Evolutionary conservation across 768 basidiomycete species (phyloP).

Genomic region (Xanthoconium purpureum): DNA sequence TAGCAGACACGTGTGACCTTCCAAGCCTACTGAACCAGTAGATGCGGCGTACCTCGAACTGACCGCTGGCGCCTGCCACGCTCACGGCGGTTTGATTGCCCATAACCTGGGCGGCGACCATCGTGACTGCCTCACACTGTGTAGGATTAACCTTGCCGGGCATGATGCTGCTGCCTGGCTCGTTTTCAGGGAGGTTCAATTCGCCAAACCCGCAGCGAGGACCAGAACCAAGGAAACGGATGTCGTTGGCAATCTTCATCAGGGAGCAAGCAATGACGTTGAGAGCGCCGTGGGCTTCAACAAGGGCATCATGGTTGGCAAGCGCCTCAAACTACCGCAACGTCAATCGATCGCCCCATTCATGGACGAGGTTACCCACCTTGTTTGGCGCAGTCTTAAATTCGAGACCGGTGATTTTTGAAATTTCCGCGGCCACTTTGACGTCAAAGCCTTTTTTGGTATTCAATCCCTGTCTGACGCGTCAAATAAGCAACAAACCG

Average conservation of each 20-base stretch:
- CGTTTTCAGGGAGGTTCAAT: slow-evolving; percentile 92
- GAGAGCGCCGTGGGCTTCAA: slow-evolving; percentile 95
- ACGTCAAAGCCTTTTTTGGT: slow-evolving; percentile 96
- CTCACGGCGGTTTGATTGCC: slow-evolving; percentile 94
- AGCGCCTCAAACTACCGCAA: slow-evolving; percentile 85
- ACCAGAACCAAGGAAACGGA: slow-evolving; percentile 95
- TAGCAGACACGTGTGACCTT: slow-evolving; percentile 29
- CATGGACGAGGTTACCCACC: slow-evolving; percentile 39
- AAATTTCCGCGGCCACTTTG: slow-evolving; percentile 88
- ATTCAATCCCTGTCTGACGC: slow-evolving; percentile 75
- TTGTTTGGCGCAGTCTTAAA: slow-evolving; percentile 99
- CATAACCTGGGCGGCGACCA: slow-evolving; percentile 98
- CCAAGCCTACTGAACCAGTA: slow-evolving; percentile 1
- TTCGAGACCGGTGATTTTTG: slow-evolving; percentile 82
- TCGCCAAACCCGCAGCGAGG: slow-evolving; percentile 98
- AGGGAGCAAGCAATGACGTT: slow-evolving; percentile 95
- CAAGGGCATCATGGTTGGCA: slow-evolving; percentile 96
- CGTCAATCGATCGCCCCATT: slow-evolving; percentile 3
- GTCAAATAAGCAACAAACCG: slow-evolving; percentile 5
- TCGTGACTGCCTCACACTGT: slow-evolving; percentile 97
- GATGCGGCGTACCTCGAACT: slow-evolving; percentile 78
- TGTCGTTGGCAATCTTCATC: slow-evolving; percentile 99
- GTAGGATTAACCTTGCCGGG: slow-evolving; percentile 99
- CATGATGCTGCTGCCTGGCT: slow-evolving; percentile 99
- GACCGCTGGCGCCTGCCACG: slow-evolving; percentile 90